These are phyloP conservation scores for Pseudoneurospora amorphoporcata DNA, from an alignment of 495 filamentous ascomycete genomes.

Conservation along the genomic window DNA sequence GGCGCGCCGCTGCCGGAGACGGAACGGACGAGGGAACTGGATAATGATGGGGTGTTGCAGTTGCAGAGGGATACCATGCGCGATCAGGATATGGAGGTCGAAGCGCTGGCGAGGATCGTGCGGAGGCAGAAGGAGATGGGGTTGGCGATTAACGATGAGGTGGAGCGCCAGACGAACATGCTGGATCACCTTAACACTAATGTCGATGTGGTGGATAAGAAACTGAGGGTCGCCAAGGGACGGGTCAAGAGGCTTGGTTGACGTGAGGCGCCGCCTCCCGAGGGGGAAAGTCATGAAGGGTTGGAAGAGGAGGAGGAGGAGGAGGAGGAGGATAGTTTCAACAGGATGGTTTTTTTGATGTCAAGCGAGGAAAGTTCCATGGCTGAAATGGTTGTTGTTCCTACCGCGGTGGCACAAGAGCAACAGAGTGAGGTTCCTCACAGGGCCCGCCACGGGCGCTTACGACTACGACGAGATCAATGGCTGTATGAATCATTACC, in stretches of 20 bases:
- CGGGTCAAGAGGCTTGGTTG: slow-evolving; percentile 58
- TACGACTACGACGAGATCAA: background rate
- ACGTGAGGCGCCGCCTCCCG: slow-evolving; percentile 13
- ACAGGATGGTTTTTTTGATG: background rate
- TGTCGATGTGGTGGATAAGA: slow-evolving; percentile 58
- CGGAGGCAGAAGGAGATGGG: slow-evolving; percentile 78
- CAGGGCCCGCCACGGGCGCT: background rate
- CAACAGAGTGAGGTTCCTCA: background rate
- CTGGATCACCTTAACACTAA: slow-evolving; percentile 67
- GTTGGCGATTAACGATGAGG: slow-evolving; percentile 70
- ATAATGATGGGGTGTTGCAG: slow-evolving; percentile 81
- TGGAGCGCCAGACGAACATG: slow-evolving; percentile 76
- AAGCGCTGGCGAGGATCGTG: slow-evolving; percentile 66
- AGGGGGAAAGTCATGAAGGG: background rate
- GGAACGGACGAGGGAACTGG: slow-evolving; percentile 74
- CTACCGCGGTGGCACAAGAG: background rate
- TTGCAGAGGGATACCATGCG: slow-evolving; percentile 74
- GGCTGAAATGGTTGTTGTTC: background rate
- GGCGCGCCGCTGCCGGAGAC: slow-evolving; percentile 74
- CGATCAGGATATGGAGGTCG: slow-evolving; percentile 76
- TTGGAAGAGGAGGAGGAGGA: slow-evolving; percentile 2
- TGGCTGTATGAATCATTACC: background rate
- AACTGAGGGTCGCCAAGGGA: slow-evolving; percentile 76
- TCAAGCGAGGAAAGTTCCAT: background rate
- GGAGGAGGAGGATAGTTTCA: background rate